Evolutionary conservation across 1,139 yeast species (phyloP), one percentile per base, ranked within the genome.

Genomic region (Yamadazyma aaseri): DNA sequence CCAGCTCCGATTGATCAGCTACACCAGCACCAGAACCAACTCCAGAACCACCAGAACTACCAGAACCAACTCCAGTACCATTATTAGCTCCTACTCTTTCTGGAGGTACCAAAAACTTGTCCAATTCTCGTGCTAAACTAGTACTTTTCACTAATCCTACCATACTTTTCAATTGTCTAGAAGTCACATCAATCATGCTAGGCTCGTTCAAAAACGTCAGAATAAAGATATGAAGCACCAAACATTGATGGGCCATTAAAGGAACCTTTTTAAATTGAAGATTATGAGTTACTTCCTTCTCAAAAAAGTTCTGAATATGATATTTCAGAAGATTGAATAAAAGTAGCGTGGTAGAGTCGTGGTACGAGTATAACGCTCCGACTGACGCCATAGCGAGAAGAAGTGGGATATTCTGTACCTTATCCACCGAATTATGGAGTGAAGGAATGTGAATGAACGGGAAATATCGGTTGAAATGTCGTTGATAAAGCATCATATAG

Each of bases 361-460:
- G 95, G 58, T 84, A 86, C 1, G 86, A 78, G 50, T 86, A 86
- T 17, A 89, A 65, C 0, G 97, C 96, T 28, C 97, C 97, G 40
- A 89, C 77, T 15, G 95, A 84, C 1, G 95, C 84, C 77, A 89
- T 85, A 9, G 92, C 76, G 35, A 87, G 63, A n/a, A 87, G 57
- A 35, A 89, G 63, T 1, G 96, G 92, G 39, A 84, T 79, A 53
- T 84, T 83, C 33, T 81, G 86, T 37, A 70, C 56, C 42, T 71
- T 70, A 28, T 69, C 68, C 12, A 76, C 79, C 0, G 77, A 71
- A 39, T 79, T 77, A 40, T 72, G 57, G 38, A 85, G 65, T 3
- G 89, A 71, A 9, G 84, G 82, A 32, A 86, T 67, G 58, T 87
- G 96, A 45, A 89, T 74, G 55, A 87, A 87, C 11, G 95, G 90